Conservation (phyloP, 495 filamentous ascomycete genomes). For the Tuber umbilicatum region DNA sequence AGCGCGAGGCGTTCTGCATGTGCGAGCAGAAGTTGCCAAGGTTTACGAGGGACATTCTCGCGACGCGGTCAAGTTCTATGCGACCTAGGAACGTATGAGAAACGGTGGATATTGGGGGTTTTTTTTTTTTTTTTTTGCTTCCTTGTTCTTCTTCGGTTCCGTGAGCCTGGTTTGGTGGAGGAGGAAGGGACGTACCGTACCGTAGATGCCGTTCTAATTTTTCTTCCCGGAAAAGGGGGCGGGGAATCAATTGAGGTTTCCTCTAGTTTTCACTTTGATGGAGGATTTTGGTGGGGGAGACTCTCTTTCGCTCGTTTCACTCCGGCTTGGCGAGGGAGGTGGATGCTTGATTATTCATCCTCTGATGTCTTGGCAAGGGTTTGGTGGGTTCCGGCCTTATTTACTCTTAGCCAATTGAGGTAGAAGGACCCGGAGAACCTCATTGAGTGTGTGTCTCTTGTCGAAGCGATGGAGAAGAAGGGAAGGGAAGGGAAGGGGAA, state of each 20-base stretch:
- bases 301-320: neutral
- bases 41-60: conserved; percentile 75
- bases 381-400: neutral
- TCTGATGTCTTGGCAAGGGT: neutral
- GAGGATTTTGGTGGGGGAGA: neutral
- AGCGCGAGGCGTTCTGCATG: conserved; percentile 85
- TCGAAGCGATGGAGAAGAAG: neutral
- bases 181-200: neutral
- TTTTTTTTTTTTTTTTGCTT: neutral
- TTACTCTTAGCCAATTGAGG: neutral
- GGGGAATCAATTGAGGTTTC: neutral
- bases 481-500: neutral
- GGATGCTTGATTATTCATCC: neutral
- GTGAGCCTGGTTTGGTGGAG: neutral
- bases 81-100: neutral
- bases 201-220: neutral
- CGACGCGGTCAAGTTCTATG: conserved; percentile 9
- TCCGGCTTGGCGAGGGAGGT: neutral
- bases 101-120: neutral
- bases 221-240: neutral
- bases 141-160: neutral
- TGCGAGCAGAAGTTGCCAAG: conserved; percentile 81
- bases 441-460: neutral
- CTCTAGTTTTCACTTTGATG: neutral
- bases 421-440: neutral